A percentile compares a stretch with the other conserved stretches of the same genome.
Evolutionary conservation across 2,329 filamentous ascomycete species (phyloP).

Genomic region (Fusarium sp.): DNA sequence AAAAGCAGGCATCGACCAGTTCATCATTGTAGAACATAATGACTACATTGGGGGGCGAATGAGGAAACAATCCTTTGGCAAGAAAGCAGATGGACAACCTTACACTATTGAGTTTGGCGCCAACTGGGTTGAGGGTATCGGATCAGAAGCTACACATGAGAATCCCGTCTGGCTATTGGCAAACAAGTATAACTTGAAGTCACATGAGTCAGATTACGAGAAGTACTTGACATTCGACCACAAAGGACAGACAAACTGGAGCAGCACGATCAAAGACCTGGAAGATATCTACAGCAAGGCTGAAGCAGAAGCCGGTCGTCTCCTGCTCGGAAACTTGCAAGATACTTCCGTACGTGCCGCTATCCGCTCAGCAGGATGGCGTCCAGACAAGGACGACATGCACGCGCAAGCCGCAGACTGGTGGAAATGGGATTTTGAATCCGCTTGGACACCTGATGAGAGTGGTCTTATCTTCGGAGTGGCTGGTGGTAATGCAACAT

Average conservation of each 20-base stretch:
- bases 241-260: constrained; percentile 63
- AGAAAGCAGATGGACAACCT: constrained; percentile 58
- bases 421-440: constrained; percentile 68
- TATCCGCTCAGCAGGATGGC: constrained; percentile 70
- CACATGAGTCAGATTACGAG: constrained; percentile 67
- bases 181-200: constrained; percentile 67
- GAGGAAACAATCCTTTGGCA: constrained; percentile 66
- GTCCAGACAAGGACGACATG: constrained; percentile 62
- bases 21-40: constrained; percentile 73
- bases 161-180: constrained; percentile 73
- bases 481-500: constrained; percentile 68
- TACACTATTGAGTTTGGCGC: constrained; percentile 73
- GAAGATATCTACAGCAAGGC: constrained; percentile 57
- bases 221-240: constrained; percentile 70
- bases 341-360: constrained; percentile 70
- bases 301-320: constrained; percentile 64
- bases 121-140: constrained; percentile 64
- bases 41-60: constrained; percentile 71
- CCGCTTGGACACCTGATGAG: constrained; percentile 64
- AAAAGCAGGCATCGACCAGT: constrained; percentile 70
- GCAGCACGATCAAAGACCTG: constrained; percentile 60
- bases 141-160: constrained; percentile 48
- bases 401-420: constrained; percentile 67
- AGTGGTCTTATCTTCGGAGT: constrained; percentile 65
- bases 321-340: constrained; percentile 69